Base-by-base conservation (phyloP, 2,329 filamentous ascomycete species). In the Metarhizium humberi region DNA sequence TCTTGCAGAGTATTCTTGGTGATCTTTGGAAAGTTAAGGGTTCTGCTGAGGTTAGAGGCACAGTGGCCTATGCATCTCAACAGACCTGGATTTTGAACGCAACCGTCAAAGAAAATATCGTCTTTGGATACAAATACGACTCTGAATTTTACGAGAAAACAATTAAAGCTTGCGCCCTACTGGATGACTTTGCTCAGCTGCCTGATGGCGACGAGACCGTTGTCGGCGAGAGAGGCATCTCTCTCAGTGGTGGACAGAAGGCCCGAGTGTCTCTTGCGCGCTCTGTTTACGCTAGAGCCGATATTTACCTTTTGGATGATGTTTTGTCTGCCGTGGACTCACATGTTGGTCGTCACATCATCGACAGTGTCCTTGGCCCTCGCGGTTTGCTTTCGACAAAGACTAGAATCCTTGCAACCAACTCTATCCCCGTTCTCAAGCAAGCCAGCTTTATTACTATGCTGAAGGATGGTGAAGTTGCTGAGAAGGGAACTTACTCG, bases 51-150 rank as follows among this genome's bases (percentile, higher is more conserved):
- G 79, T 99, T 10, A 85, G 88, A 62, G 95, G 94, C 50, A 83
- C 80, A 32, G 82, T 90, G 45, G 94, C 94, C 1, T 99, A 97
- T 68, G 94, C 95, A 56, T 89, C 91, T 16, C 95, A 99, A 69
- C 85, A 89, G 64, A 78, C 91, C 20, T 99, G 95, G 94, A 88
- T 99, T 53, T 92, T 97, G 85, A 99, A 99, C 67, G 94, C 94
- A 8, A 95, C 89, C 34, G 92, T 99, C 55, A 90, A 91, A 64
- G 94, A 99, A 67, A 99, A 99, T 67, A 96, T 99, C 62, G 79
- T 96, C 4, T 99, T 99, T 66, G 94, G 94, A 2, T 91, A 99
- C 72, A 86, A 90, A 50, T 96, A 88, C 77, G 92, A 99, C 70
- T 86, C 92, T 5, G 81, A 86, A 34, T 99, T 99, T 71, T 99